Evolutionary conservation across 768 basidiomycete genomes (phyloP).

Genomic region (Auriscalpium microsporum): DNA sequence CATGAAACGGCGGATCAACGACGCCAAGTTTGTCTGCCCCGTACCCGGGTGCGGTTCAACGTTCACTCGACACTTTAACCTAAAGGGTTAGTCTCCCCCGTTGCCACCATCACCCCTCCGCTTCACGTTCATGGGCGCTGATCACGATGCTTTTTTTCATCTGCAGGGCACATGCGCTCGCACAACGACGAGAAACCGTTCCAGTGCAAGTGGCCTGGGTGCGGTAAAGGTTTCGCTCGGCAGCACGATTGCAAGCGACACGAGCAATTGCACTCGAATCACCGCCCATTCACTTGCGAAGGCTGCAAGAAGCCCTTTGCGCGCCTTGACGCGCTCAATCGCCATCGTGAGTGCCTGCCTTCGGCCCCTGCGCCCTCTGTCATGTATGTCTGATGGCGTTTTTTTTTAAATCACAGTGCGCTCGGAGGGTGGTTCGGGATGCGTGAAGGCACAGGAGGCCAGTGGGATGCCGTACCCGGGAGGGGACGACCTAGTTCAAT

Average conservation of each 20-base stretch:
- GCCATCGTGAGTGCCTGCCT: conserved; percentile 63
- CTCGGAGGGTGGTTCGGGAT: conserved; percentile 78
- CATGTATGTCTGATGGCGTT: background rate
- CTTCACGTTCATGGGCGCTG: background rate
- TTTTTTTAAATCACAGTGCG: conserved; percentile 45
- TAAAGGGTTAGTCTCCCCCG: conserved; percentile 55
- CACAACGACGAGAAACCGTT: conserved; percentile 95
- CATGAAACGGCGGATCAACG: conserved; percentile 77
- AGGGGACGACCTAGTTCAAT: too few relatives aligned
- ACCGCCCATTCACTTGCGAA: conserved; percentile 86
- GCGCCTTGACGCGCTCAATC: conserved; percentile 87
- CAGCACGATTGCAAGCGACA: conserved; percentile 97
- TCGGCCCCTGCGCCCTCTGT: background rate
- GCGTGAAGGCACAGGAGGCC: conserved; percentile 38
- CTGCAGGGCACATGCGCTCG: conserved; percentile 79
- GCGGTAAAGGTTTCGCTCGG: conserved; percentile 87
- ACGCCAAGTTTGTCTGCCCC: conserved; percentile 84
- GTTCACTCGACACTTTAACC: conserved; percentile 92
- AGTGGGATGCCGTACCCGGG: background rate
- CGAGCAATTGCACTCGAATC: conserved; percentile 89
- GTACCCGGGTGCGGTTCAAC: conserved; percentile 94
- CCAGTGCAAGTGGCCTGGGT: conserved; percentile 91
- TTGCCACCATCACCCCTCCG: background rate
- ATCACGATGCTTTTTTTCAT: background rate
- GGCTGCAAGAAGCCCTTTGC: conserved; percentile 93